Percentiles rank a stretch among this genome's conserved stretches.
These are phyloP conservation scores for Sclerotinia glacialis DNA, from an alignment of 2,329 filamentous ascomycete species.

Conservation along the genomic window DNA sequence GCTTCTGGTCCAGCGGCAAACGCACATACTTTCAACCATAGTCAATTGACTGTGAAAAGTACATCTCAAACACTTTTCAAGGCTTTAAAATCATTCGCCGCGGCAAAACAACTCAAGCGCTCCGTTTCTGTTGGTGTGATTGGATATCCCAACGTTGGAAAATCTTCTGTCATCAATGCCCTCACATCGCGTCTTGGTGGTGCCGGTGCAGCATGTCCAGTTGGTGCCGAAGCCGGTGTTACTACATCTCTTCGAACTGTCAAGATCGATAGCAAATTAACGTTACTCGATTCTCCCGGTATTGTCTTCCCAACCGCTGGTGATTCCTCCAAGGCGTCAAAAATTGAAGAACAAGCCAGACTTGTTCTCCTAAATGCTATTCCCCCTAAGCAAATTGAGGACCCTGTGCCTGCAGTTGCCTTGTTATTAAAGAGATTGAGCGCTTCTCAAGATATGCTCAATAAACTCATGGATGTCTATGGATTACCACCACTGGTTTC, in stretches of 20 bases:
- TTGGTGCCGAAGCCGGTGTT: slow-evolving; percentile 87
- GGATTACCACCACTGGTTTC: slow-evolving; percentile 75
- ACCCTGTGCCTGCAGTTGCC: slow-evolving; percentile 82
- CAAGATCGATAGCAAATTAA: slow-evolving; percentile 93
- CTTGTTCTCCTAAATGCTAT: slow-evolving; percentile 87
- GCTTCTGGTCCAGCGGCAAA: slow-evolving; percentile 80
- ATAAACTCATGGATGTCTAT: slow-evolving; percentile 80
- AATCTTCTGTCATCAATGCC: slow-evolving; percentile 94
- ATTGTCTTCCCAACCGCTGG: slow-evolving; percentile 83
- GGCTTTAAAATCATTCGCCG: slow-evolving; percentile 84
- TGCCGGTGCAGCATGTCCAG: slow-evolving; percentile 72
- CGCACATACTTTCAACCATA: slow-evolving; percentile 88
- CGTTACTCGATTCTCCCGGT: slow-evolving; percentile 87
- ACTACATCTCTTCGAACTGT: slow-evolving; percentile 85
- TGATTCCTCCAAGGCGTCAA: slow-evolving; percentile 51
- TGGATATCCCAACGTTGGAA: slow-evolving; percentile 93
- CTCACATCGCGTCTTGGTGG: slow-evolving; percentile 74
- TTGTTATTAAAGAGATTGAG: slow-evolving; percentile 81
- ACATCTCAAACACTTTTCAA: slow-evolving; percentile 84
- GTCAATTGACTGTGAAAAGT: slow-evolving; percentile 79
- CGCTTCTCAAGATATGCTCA: slow-evolving; percentile 66
- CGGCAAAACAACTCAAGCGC: slow-evolving; percentile 79
- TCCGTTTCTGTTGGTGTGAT: slow-evolving; percentile 90
- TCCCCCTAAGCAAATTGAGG: slow-evolving; percentile 89
- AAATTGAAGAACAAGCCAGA: slow-evolving; percentile 74